Evolutionary conservation across 1,284 basidiomycete genomes (phyloP).

Genomic region (Porphyrellus sp.): DNA sequence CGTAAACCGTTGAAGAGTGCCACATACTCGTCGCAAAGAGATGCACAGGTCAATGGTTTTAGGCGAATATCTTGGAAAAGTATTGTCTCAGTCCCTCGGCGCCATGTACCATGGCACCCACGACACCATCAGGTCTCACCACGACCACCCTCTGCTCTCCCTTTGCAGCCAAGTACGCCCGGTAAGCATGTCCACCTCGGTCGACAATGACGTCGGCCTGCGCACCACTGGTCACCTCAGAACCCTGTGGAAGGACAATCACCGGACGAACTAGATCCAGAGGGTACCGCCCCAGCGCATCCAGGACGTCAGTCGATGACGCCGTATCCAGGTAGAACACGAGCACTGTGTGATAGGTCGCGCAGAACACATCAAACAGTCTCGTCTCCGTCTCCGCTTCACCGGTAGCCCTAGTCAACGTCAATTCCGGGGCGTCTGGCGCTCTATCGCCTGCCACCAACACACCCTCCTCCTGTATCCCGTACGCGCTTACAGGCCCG

Average conservation of each 20-base stretch:
- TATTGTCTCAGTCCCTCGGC: too few relatives aligned
- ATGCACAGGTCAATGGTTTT: too few relatives aligned
- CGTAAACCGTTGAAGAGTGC: too few relatives aligned
- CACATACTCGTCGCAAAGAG: too few relatives aligned
- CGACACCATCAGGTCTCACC: too few relatives aligned
- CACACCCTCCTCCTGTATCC: not conserved
- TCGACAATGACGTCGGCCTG: too few relatives aligned
- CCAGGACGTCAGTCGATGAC: not conserved
- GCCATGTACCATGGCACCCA: too few relatives aligned
- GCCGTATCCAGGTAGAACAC: not conserved
- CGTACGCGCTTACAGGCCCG: not conserved
- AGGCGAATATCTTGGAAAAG: too few relatives aligned
- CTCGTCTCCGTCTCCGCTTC: not conserved
- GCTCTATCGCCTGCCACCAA: not conserved
- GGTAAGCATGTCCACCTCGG: too few relatives aligned
- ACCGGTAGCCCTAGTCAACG: not conserved
- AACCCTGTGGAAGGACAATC: not conserved
- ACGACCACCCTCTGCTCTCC: too few relatives aligned
- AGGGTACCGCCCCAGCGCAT: not conserved
- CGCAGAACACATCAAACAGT: not conserved
- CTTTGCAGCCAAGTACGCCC: too few relatives aligned
- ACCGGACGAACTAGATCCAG: not conserved
- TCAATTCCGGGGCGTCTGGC: not conserved
- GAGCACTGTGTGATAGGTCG: not conserved
- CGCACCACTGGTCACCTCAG: too few relatives aligned